Evolutionary conservation across 2,329 filamentous ascomycete species (phyloP).

Genomic region (Colletotrichum sp.): DNA sequence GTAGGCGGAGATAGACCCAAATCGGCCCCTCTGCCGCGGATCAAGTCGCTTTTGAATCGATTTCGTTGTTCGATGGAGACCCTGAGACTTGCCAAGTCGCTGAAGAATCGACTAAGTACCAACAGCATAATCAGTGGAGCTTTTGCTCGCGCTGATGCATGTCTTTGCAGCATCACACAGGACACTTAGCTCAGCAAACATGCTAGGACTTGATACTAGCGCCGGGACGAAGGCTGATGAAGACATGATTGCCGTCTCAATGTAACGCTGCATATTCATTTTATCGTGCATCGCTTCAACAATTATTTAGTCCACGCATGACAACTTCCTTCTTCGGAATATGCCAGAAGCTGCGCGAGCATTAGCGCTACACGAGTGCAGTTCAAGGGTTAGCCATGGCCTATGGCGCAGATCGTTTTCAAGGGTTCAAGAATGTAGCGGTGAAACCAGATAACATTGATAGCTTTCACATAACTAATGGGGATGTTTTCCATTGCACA

Average conservation of each 20-base stretch:
- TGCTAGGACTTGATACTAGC: neutral
- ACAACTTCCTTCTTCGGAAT: neutral
- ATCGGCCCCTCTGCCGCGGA: rapidly evolving
- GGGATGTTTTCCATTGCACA: neutral
- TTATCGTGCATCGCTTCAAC: neutral
- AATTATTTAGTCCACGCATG: too few relatives aligned
- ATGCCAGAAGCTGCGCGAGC: neutral
- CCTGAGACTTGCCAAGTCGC: neutral
- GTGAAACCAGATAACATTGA: neutral
- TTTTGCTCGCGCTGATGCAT: neutral
- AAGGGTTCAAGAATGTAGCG: neutral
- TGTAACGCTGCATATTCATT: neutral
- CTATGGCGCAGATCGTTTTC: too few relatives aligned
- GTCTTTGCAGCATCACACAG: neutral
- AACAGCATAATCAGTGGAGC: neutral
- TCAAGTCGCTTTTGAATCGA: neutral
- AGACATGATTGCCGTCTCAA: neutral
- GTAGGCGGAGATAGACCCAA: neutral
- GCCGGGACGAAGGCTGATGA: neutral
- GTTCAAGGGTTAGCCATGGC: too few relatives aligned
- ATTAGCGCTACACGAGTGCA: neutral
- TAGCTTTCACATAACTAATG: neutral
- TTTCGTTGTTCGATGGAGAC: neutral
- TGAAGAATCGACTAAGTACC: neutral
- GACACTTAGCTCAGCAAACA: neutral